Evolutionary conservation across 768 basidiomycete genomes (phyloP).

Genomic region (Termitomyces sp.): DNA sequence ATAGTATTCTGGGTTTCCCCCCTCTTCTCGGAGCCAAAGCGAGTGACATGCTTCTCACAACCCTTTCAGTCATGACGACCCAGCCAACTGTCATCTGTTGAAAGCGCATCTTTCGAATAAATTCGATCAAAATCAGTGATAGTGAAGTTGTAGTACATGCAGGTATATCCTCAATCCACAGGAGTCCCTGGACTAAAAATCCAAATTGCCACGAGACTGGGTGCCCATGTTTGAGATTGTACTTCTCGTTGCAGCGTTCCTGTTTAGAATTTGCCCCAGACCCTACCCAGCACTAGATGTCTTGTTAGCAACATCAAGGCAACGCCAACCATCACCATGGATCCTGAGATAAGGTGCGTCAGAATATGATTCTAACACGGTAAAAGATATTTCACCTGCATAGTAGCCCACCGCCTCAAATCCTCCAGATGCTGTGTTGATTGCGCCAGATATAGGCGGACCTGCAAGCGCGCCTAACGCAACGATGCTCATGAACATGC

Average conservation of each 20-base stretch:
- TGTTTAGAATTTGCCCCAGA: constrained; percentile 19
- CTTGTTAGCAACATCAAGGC: constrained; percentile 17
- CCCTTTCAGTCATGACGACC: background rate
- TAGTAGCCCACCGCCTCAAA: constrained; percentile 50
- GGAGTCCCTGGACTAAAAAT: background rate
- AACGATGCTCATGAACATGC: constrained; percentile 61
- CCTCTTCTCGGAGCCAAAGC: background rate
- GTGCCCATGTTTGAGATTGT: background rate
- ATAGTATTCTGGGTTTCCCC: background rate
- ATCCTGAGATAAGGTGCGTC: constrained; percentile 10
- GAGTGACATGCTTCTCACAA: background rate
- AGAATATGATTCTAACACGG: background rate
- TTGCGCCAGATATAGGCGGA: constrained; percentile 74
- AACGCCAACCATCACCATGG: constrained; percentile 20
- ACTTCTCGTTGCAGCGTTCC: no score
- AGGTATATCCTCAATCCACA: background rate
- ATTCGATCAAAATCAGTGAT: background rate
- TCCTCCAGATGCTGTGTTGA: constrained; percentile 49
- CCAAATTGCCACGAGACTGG: background rate
- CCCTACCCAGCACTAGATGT: constrained; percentile 16
- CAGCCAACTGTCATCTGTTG: background rate
- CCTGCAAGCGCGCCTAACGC: constrained; percentile 66
- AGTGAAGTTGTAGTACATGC: background rate
- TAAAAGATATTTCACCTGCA: constrained; percentile 16
- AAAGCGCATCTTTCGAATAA: background rate